Percentiles rank a stretch among this genome's conserved stretches.
These are phyloP conservation scores for Penicillium digitatum DNA, from an alignment of 2,329 filamentous ascomycete species.

Conservation along the genomic window DNA sequence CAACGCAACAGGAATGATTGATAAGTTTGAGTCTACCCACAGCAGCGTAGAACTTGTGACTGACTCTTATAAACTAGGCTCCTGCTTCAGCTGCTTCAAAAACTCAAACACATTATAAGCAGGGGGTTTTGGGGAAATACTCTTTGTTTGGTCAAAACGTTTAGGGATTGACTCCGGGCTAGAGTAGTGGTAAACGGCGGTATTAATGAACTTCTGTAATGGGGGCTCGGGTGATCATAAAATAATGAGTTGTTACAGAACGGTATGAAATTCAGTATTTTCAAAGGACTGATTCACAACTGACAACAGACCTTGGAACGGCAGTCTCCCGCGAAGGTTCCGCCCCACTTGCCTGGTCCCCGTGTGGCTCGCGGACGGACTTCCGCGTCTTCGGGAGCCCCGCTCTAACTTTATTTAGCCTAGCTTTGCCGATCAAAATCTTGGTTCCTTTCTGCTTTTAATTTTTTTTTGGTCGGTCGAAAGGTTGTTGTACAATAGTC, in stretches of 20 bases:
- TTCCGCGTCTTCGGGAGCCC: background rate
- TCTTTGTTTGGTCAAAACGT: background rate
- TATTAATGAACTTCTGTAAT: background rate
- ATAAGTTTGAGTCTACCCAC: slow-evolving; percentile 8
- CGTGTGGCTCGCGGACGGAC: background rate
- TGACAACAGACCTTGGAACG: background rate
- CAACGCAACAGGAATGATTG: slow-evolving; percentile 20
- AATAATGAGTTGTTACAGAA: background rate
- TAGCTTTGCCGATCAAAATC: background rate
- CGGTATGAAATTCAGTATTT: background rate
- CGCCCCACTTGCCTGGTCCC: background rate
- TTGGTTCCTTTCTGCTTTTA: background rate
- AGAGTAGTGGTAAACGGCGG: background rate
- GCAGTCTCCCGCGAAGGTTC: background rate
- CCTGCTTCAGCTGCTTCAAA: slow-evolving; percentile 25
- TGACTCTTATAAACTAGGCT: slow-evolving; percentile 10
- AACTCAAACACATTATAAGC: slow-evolving; percentile 20
- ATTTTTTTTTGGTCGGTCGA: background rate
- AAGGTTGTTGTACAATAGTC: background rate
- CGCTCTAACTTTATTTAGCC: background rate
- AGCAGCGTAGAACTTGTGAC: background rate
- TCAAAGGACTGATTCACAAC: background rate
- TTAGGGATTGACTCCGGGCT: background rate
- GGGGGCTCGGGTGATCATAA: background rate
- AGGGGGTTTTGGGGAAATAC: background rate